A percentile compares a stretch with the other conserved stretches of the same genome.
Conservation (phyloP, 768 basidiomycete species). For the Chalciporus pseudorubinellus region DNA sequence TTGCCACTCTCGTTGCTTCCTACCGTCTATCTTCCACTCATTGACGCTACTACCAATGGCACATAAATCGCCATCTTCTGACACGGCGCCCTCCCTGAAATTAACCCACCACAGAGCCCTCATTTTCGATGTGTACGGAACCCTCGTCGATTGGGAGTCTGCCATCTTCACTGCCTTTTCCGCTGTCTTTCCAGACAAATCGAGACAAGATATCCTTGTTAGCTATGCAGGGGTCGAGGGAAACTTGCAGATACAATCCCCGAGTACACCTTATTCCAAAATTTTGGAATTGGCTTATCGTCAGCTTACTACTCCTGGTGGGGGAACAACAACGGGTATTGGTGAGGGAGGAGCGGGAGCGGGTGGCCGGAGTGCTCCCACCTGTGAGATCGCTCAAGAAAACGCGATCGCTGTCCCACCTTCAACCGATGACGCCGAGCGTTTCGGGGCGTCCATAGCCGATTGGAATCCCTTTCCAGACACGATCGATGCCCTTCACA, state of each 20-base stretch:
- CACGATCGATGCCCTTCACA: slow-evolving; percentile 55
- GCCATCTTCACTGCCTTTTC: slow-evolving; percentile 55
- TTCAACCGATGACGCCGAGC: slow-evolving; percentile 32
- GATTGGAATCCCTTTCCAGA: slow-evolving; percentile 70
- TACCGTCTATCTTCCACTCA: background rate
- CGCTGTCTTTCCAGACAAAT: slow-evolving; percentile 16
- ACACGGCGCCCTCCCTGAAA: slow-evolving; percentile 3
- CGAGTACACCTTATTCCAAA: slow-evolving; percentile 56
- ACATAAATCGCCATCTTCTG: slow-evolving; percentile 7
- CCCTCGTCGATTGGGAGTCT: slow-evolving; percentile 74
- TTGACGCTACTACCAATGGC: slow-evolving; percentile 16
- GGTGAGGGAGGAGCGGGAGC: slow-evolving; percentile 8
- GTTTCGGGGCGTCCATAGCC: slow-evolving; percentile 59
- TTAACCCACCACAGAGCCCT: slow-evolving; percentile 38
- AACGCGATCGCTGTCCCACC: background rate
- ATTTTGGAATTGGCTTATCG: slow-evolving; percentile 49
- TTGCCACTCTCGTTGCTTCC: background rate
- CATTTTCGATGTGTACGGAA: slow-evolving; percentile 77
- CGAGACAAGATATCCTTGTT: slow-evolving; percentile 42
- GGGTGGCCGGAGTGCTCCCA: slow-evolving; percentile 18
- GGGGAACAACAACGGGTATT: slow-evolving; percentile 37
- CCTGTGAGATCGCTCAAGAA: background rate
- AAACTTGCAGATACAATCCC: slow-evolving; percentile 57
- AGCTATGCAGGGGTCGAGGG: slow-evolving; percentile 53
- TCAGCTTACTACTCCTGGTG: slow-evolving; percentile 31